Evolutionary conservation across 139 green algal genomes (phyloP).

Genomic region (Mesostigma viride): DNA sequence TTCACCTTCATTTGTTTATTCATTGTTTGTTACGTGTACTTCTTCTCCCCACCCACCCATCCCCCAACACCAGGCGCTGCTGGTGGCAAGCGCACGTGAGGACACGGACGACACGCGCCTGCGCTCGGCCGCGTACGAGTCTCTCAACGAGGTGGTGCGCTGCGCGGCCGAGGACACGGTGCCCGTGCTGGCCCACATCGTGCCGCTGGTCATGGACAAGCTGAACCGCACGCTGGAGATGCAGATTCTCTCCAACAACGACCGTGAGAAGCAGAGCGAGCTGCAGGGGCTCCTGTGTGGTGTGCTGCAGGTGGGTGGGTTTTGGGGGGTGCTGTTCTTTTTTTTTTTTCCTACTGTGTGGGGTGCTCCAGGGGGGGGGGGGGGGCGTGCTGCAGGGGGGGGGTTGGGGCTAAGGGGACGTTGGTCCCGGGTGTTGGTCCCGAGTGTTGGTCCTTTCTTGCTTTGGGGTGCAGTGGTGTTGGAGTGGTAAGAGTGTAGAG

Average conservation of each 20-base stretch:
- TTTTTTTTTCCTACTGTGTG: too few relatives aligned
- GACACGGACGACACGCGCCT: constrained; percentile 38
- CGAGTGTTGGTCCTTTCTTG: too few relatives aligned
- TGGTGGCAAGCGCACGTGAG: constrained; percentile 44
- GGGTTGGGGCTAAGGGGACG: too few relatives aligned
- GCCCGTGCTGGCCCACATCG: constrained; percentile 62
- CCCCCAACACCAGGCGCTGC: constrained; percentile 55
- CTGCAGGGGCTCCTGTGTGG: constrained; percentile 83
- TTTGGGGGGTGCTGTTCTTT: too few relatives aligned
- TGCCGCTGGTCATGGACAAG: constrained; percentile 64
- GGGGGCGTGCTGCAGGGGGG: too few relatives aligned
- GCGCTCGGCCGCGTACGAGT: constrained; percentile 78
- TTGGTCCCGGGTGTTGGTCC: too few relatives aligned
- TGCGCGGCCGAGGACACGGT: constrained; percentile 52
- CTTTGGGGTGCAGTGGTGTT: too few relatives aligned
- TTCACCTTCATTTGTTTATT: too few relatives aligned
- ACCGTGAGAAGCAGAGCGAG: constrained; percentile 48
- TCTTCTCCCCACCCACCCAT: too few relatives aligned
- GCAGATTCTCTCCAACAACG: constrained; percentile 35
- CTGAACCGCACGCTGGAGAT: constrained; percentile 51
- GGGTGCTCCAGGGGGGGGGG: too few relatives aligned
- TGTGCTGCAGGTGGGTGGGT: constrained; percentile 79
- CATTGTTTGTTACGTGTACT: too few relatives aligned
- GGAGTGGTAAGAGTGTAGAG: too few relatives aligned
- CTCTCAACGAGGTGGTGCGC: constrained; percentile 88